These are phyloP conservation scores for Rehmannia glutinosa DNA, from an alignment of 257 asterid genomes.

Conservation along the genomic window DNA sequence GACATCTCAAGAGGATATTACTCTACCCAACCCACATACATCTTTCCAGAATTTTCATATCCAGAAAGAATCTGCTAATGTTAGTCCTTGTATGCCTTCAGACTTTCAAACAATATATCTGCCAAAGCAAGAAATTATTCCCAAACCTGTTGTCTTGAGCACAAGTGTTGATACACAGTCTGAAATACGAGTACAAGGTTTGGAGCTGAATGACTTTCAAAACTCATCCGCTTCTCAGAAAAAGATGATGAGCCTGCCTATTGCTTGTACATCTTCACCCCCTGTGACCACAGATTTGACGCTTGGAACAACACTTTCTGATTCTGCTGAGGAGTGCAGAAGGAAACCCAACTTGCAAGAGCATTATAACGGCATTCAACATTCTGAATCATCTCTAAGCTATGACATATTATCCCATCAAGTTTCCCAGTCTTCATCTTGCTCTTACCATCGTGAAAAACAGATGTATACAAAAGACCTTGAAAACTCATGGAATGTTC, in stretches of 20 bases:
- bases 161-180: constrained; percentile 25
- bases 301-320: constrained; percentile 60
- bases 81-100: constrained; percentile 23
- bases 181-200: constrained; percentile 27
- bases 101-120: constrained; percentile 29
- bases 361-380: constrained; percentile 17
- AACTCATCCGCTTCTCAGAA: constrained; percentile 20
- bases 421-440: constrained; percentile 31
- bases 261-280: constrained; percentile 25
- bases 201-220: constrained; percentile 23
- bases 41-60: too few relatives aligned
- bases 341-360: constrained; percentile 32
- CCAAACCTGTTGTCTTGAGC: constrained; percentile 20
- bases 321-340: constrained; percentile 29
- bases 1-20: constrained; percentile 33
- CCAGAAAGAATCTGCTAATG: too few relatives aligned
- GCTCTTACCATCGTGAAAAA: constrained; percentile 35
- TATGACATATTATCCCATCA: constrained; percentile 34
- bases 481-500: constrained; percentile 48
- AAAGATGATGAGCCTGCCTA: constrained; percentile 9
- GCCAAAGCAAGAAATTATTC: constrained; percentile 13
- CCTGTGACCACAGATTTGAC: constrained; percentile 76
- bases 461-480: constrained; percentile 37
- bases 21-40: constrained; percentile 29
- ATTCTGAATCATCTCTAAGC: constrained; percentile 36